A percentile compares a stretch with the other conserved stretches of the same genome.
Evolutionary conservation across 257 asterid genomes (phyloP).

Genomic region (Buddleja alternifolia): DNA sequence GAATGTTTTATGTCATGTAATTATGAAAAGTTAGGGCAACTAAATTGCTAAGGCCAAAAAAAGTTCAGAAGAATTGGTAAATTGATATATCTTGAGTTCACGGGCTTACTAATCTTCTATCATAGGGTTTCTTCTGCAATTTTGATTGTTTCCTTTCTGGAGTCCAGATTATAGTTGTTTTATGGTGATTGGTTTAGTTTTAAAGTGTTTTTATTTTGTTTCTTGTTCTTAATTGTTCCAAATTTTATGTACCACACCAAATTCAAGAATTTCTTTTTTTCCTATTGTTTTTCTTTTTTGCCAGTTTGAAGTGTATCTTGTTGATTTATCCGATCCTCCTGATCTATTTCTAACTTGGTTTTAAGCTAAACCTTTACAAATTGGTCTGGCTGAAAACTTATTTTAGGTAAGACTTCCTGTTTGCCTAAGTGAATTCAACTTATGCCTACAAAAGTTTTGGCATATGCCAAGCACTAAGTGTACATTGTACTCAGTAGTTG

Average conservation of each 20-base stretch:
- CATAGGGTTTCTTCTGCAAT: neutral
- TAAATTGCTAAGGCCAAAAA: neutral
- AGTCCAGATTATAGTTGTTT: neutral
- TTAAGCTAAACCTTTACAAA: neutral
- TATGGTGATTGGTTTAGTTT: neutral
- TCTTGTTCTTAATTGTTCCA: neutral
- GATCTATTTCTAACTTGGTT: neutral
- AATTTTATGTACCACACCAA: neutral
- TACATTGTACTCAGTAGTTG: neutral
- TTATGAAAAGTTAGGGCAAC: neutral
- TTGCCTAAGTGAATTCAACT: neutral
- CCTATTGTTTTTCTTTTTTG: no score
- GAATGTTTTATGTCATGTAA: neutral
- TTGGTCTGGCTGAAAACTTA: no score
- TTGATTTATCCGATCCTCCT: neutral
- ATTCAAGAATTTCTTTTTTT: neutral
- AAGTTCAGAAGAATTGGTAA: conserved; percentile 8
- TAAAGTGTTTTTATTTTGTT: neutral
- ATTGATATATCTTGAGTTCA: conserved; percentile 7
- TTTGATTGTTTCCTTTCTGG: neutral
- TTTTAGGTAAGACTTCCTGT: no score
- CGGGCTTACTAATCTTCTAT: neutral
- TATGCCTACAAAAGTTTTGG: neutral
- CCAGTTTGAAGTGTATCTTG: neutral
- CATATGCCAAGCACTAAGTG: neutral